Evolutionary conservation across 192 early-diverging fungal genomes (phyloP).

Genomic region (Backusella liffmaniae): DNA sequence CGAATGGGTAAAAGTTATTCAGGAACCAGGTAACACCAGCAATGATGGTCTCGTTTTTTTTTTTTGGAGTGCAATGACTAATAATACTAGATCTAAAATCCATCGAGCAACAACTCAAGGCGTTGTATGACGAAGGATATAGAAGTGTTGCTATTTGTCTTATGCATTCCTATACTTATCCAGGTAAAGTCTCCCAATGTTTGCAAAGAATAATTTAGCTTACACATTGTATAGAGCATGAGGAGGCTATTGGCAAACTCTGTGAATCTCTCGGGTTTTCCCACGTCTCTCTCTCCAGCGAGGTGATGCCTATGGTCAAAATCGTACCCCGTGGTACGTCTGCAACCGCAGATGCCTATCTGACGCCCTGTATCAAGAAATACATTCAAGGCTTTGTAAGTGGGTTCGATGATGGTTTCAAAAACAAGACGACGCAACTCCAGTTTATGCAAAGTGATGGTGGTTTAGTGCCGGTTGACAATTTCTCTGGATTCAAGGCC

Average conservation of each 20-base stretch:
- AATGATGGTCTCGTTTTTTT: background rate
- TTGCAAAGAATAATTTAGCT: too few species aligned
- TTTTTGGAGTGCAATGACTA: background rate
- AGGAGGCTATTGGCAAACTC: slow-evolving; percentile 63
- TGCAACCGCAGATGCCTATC: slow-evolving; percentile 88
- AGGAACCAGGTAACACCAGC: slow-evolving; percentile 52
- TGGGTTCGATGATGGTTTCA: slow-evolving; percentile 74
- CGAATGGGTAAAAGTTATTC: slow-evolving; percentile 77
- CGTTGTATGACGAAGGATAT: slow-evolving; percentile 68
- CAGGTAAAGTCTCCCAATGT: slow-evolving; percentile 34
- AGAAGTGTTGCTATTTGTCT: slow-evolving; percentile 89
- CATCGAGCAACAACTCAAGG: slow-evolving; percentile 59
- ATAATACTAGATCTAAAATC: slow-evolving; percentile 47
- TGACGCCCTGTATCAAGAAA: slow-evolving; percentile 87
- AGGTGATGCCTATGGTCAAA: slow-evolving; percentile 91
- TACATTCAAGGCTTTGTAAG: slow-evolving; percentile 85
- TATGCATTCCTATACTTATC: slow-evolving; percentile 93
- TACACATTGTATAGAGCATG: slow-evolving; percentile 63
- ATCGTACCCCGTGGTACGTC: slow-evolving; percentile 92
- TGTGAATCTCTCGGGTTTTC: slow-evolving; percentile 77
- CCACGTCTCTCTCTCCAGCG: slow-evolving; percentile 81
- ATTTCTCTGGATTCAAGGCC: slow-evolving; percentile 84
- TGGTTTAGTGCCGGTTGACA: slow-evolving; percentile 82
- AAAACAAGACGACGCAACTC: slow-evolving; percentile 34
- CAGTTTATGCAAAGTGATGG: slow-evolving; percentile 99